Conservation (phyloP, 345 rosid species). For the Geranium rotundifolium region DNA sequence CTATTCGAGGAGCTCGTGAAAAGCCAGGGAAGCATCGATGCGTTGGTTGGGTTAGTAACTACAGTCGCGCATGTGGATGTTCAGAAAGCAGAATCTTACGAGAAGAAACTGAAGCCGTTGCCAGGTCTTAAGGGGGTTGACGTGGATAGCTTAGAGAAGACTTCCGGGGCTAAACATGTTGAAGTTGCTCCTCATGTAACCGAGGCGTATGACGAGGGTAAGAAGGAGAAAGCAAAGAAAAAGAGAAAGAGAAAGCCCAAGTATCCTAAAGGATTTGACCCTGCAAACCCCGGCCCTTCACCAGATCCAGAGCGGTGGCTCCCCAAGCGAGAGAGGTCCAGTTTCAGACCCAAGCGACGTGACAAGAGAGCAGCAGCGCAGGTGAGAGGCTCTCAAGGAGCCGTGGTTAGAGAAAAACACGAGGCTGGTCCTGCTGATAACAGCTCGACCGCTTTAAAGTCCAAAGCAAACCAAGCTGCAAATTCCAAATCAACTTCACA, state of each 20-base stretch:
- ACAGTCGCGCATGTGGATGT: slow-evolving; percentile 72
- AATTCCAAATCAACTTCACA: slow-evolving; percentile 36
- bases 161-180: slow-evolving; percentile 74
- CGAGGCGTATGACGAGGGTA: slow-evolving; percentile 42
- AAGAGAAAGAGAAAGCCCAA: slow-evolving; percentile 98
- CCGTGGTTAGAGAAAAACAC: slow-evolving; percentile 65
- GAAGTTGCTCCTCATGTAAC: slow-evolving; percentile 33
- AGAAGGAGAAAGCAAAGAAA: slow-evolving; percentile 75
- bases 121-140: slow-evolving; percentile 59
- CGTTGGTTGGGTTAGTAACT: slow-evolving; percentile 75
- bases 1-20: slow-evolving; percentile 79
- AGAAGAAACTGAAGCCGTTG: slow-evolving; percentile 65
- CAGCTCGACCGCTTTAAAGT: slow-evolving; percentile 17
- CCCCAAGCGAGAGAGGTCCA: slow-evolving; percentile 87
- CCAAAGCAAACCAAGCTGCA: slow-evolving; percentile 32
- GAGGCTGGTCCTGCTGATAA: slow-evolving; percentile 38
- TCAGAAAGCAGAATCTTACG: slow-evolving; percentile 78
- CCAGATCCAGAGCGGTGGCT: slow-evolving; percentile 99
- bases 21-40: slow-evolving; percentile 57
- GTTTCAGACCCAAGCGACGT: slow-evolving; percentile 89
- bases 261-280: slow-evolving; percentile 94
- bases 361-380: slow-evolving; percentile 96
- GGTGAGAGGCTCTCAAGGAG: slow-evolving; percentile 89
- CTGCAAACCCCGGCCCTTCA: slow-evolving; percentile 95
- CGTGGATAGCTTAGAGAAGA: slow-evolving; percentile 68